A percentile compares a stretch with the other conserved stretches of the same genome.
Evolutionary conservation across 441 rosid genomes (phyloP).

Genomic region (Gossypium trilobum): DNA sequence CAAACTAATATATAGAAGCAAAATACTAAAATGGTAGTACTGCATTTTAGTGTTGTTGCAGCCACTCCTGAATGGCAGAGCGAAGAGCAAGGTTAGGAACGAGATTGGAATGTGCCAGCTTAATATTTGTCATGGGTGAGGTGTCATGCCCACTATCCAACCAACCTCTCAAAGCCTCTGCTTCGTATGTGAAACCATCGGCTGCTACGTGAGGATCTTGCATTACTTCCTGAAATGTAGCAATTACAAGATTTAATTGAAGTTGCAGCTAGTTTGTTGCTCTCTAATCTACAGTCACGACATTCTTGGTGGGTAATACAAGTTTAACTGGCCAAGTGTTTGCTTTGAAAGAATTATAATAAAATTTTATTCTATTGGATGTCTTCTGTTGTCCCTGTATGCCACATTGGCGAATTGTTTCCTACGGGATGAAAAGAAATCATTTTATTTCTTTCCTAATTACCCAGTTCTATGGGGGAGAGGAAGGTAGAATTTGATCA

Average conservation of each 20-base stretch:
- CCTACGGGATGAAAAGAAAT: neutral
- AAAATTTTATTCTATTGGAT: neutral
- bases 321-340: neutral
- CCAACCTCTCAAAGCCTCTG: slow-evolving; percentile 89
- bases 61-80: slow-evolving; percentile 81
- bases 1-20: neutral
- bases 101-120: slow-evolving; percentile 52
- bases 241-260: neutral
- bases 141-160: slow-evolving; percentile 72
- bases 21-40: neutral
- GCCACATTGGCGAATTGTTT: neutral
- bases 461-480: neutral
- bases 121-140: slow-evolving; percentile 71
- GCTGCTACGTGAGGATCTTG: slow-evolving; percentile 88
- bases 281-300: neutral
- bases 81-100: slow-evolving; percentile 82
- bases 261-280: neutral
- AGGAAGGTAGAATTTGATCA: neutral
- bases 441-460: neutral
- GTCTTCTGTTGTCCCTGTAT: neutral
- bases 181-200: slow-evolving; percentile 84
- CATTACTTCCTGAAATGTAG: slow-evolving; percentile 72
- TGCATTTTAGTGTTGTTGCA: slow-evolving; percentile 28
- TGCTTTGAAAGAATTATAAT: neutral
- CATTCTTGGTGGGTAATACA: neutral